Percentiles rank a stretch among this genome's conserved stretches.
These are phyloP conservation scores for Tulasnella sp. DNA, from an alignment of 768 basidiomycete species.

Conservation along the genomic window DNA sequence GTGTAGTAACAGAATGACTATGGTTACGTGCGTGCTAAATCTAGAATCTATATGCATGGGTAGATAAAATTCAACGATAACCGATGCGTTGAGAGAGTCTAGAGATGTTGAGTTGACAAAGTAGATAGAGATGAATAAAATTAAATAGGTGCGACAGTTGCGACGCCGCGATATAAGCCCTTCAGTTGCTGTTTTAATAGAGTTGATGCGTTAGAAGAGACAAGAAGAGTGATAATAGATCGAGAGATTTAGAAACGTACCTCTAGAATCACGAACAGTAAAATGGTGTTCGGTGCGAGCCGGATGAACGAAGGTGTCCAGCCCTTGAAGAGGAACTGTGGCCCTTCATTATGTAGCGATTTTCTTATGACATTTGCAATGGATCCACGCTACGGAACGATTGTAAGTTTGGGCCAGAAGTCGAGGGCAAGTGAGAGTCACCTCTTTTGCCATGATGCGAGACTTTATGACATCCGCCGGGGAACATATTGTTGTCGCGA, in stretches of 20 bases:
- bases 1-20: background rate
- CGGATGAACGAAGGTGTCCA: conserved; percentile 19
- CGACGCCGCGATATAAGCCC: background rate
- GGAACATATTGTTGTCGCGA: conserved; percentile 18
- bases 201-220: too few species aligned
- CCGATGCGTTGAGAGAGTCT: background rate
- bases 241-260: conserved; percentile 10
- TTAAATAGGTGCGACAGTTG: background rate
- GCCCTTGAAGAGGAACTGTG: conserved; percentile 16
- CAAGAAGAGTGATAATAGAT: too few species aligned
- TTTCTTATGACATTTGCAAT: conserved; percentile 8
- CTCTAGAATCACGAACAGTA: conserved; percentile 19
- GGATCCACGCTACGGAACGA: conserved; percentile 9
- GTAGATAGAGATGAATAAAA: too few species aligned
- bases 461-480: conserved; percentile 20
- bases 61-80: background rate
- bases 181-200: background rate
- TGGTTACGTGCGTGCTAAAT: background rate
- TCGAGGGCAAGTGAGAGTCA: background rate
- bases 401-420: background rate
- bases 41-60: too few species aligned
- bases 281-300: conserved; percentile 17
- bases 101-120: too few species aligned
- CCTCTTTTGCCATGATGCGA: conserved; percentile 17
- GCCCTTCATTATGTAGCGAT: conserved; percentile 13